phyloP scores from a whole-genome alignment of 805 yeast genomes.

The Komagataella populi region DNA sequence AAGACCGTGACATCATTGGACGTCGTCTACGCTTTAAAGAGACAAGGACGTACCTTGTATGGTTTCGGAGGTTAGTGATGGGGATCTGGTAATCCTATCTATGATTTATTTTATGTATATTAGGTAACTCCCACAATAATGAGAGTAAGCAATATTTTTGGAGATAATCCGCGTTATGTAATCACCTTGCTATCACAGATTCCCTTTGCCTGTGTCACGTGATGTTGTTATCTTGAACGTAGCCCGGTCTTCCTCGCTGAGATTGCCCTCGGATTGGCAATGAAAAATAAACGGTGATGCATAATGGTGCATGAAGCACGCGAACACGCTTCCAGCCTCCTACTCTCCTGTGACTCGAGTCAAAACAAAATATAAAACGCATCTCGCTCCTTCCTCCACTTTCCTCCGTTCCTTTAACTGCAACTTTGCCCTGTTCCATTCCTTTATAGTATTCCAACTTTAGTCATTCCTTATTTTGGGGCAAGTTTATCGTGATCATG shows the following conservation, averaged over 20 bases:
- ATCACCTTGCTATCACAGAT: neutral
- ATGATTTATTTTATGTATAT: neutral
- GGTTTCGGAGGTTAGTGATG: constrained; percentile 92
- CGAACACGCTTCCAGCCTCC: neutral
- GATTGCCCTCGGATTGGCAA: neutral
- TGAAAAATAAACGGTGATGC: neutral
- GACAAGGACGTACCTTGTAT: constrained; percentile 99
- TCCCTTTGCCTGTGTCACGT: neutral
- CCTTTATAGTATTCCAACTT: neutral
- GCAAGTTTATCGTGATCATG: constrained; percentile 5
- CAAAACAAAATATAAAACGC: neutral
- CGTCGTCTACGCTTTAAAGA: constrained; percentile 97
- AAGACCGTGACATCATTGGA: constrained; percentile 98
- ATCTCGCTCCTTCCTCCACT: neutral
- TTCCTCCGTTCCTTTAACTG: neutral
- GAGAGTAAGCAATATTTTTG: neutral
- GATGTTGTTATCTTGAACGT: neutral
- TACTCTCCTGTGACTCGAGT: neutral
- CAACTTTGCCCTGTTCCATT: neutral
- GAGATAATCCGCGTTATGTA: neutral
- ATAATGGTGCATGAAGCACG: neutral
- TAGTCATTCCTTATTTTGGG: neutral
- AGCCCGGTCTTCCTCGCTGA: neutral
- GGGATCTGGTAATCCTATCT: neutral
- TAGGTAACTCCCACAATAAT: neutral